Evolutionary conservation across 176 grass and related monocot genomes (phyloP).

Genomic region (Oryza coarctata): DNA sequence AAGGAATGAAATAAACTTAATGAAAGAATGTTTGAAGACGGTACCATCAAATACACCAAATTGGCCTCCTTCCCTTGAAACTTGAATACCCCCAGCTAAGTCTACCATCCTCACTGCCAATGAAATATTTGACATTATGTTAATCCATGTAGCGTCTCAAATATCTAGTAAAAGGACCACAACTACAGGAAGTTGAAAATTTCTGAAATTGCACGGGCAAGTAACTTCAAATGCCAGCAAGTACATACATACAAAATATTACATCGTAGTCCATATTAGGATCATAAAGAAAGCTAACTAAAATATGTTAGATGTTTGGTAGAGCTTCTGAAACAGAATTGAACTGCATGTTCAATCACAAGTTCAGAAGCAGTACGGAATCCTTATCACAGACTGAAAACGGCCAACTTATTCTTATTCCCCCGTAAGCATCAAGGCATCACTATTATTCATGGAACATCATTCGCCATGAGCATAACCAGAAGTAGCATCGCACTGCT

Average conservation of each 20-base stretch:
- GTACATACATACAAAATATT: neutral
- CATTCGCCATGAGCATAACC: neutral
- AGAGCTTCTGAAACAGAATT: neutral
- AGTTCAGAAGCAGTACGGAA: neutral
- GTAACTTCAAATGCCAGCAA: neutral
- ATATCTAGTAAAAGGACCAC: neutral
- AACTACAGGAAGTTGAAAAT: neutral
- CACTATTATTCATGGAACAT: neutral
- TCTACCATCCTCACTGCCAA: slow-evolving; percentile 67
- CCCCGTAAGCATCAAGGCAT: neutral
- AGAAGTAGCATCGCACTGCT: neutral
- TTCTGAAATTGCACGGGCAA: neutral
- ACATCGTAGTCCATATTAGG: neutral
- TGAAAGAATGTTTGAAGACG: slow-evolving; percentile 20
- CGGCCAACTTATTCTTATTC: neutral
- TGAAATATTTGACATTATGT: neutral
- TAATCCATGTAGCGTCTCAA: slow-evolving; percentile 10
- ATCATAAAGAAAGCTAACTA: neutral
- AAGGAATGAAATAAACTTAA: slow-evolving; percentile 13
- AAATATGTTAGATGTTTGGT: neutral
- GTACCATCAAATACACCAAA: slow-evolving; percentile 94
- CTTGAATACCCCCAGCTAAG: slow-evolving; percentile 74
- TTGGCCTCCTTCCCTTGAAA: slow-evolving; percentile 58
- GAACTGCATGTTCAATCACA: neutral
- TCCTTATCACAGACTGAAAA: neutral